Evolutionary conservation across 2,329 filamentous ascomycete genomes (phyloP), one percentile per base, ranked within the genome.

Genomic region (Paradendryphiella salina): DNA sequence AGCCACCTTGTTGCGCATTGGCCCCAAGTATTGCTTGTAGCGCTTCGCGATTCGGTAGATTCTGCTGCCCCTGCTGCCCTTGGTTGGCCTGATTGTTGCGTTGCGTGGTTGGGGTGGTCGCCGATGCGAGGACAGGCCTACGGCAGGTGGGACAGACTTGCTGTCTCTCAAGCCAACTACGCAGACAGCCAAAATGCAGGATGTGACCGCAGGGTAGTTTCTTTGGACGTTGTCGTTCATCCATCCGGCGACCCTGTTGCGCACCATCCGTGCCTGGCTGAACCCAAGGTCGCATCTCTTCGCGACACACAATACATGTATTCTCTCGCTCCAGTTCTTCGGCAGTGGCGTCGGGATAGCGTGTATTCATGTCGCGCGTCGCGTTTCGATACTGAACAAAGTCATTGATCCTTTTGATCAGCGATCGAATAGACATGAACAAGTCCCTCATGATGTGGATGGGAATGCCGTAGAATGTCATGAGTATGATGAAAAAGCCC

Each of bases 151-250:
- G 94, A 70, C 94, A 99, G 28, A 96, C 92, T 75, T 99, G 94
- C 73, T 99, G 94, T 58, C 94, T 82, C 77, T 99, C 94, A 21
- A 99, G 81, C 94, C 94, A 99, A 72, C 92, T 96, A 73, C 94
- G 90, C 50, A 99, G 82, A 72, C 94, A 99, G 39, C 91, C 88
- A 59, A 96, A 88, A 73, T 99, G 94, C 32, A 99, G 77, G 32
- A 97, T 94, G 68, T 99, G 94, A 4, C 93, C 92, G 73, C 94
- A 99, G 0, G 94, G 94, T 8, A 99, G 82, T 75, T 96, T 97
- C 79, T 99, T 99, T 5, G 94, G 90, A 15, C 94, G 83, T 49
- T 89, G 82, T 46, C 93, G 84, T 67, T 97, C 91, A 51, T 95
- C 86, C 48, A 88, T 80, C n/a, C 67, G 65, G 46, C 75, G 70